Conservation (phyloP, 768 basidiomycete species). For the Termitomyces sp. region DNA sequence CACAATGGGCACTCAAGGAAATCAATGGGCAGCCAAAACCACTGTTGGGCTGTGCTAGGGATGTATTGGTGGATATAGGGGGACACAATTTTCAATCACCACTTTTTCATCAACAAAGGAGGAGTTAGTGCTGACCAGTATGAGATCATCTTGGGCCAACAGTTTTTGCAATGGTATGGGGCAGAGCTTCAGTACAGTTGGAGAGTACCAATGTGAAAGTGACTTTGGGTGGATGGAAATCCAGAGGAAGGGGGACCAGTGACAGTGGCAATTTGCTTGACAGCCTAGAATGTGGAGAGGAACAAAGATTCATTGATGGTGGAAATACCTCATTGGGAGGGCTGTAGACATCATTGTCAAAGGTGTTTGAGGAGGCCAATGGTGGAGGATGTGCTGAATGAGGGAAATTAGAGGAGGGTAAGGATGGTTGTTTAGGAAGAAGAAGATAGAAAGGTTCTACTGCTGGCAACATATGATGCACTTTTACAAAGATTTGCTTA, state of each 20-base stretch:
- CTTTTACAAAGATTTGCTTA: neutral
- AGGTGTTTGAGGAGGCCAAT: neutral
- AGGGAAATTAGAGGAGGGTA: neutral
- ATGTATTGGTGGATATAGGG: constrained; percentile 13
- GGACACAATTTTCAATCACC: too few relatives aligned
- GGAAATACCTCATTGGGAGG: neutral
- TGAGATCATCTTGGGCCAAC: constrained; percentile 20
- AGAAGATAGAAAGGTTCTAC: neutral
- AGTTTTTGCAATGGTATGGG: constrained; percentile 19
- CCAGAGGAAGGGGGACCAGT: neutral
- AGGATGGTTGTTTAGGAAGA: neutral
- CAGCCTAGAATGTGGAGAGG: neutral
- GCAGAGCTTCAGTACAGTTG: constrained; percentile 12
- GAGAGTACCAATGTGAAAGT: constrained; percentile 8
- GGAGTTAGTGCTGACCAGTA: constrained; percentile 5
- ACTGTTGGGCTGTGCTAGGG: constrained; percentile 13
- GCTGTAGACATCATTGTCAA: neutral
- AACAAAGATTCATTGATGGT: neutral
- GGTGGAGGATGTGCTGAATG: neutral
- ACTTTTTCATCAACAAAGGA: constrained; percentile 19
- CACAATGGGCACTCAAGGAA: constrained; percentile 20
- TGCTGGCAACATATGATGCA: neutral
- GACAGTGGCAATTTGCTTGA: constrained; percentile 10
- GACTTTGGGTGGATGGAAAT: constrained; percentile 16
- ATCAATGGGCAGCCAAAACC: constrained; percentile 15